These are phyloP conservation scores for Cucurbitaria berberidis DNA, from an alignment of 2,329 filamentous ascomycete species.

Conservation along the genomic window DNA sequence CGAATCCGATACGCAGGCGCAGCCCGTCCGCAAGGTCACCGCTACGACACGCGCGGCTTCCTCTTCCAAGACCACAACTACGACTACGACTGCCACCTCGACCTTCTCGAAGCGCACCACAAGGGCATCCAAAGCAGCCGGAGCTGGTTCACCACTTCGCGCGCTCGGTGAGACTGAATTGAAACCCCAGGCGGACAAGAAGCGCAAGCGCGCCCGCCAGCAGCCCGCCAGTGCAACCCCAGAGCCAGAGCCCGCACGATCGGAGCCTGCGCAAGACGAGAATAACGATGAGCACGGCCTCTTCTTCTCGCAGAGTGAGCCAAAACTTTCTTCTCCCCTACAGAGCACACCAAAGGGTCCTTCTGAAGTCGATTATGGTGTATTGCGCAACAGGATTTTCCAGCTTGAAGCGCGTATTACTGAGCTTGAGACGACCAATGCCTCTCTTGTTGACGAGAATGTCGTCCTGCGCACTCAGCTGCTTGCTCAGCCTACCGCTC, in stretches of 20 bases:
- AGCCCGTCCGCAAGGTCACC: slow-evolving; percentile 10
- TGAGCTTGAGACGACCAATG: slow-evolving; percentile 6
- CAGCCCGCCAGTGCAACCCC: slow-evolving; percentile 12
- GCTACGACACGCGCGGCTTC: slow-evolving; percentile 18
- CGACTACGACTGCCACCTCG: slow-evolving; percentile 12
- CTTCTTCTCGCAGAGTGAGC: slow-evolving; percentile 32
- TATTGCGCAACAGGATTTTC: slow-evolving; percentile 13
- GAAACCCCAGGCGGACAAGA: slow-evolving; percentile 1
- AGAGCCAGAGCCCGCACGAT: slow-evolving; percentile 9
- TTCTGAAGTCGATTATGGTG: slow-evolving; percentile 1
- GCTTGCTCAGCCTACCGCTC: background rate
- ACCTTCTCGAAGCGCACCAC: slow-evolving; percentile 17
- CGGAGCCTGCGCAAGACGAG: slow-evolving; percentile 13
- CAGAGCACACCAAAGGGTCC: slow-evolving; percentile 1
- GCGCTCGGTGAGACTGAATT: slow-evolving; percentile 15
- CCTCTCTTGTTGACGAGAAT: slow-evolving; percentile 6
- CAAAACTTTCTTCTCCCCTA: slow-evolving; percentile 5
- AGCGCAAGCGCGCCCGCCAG: slow-evolving; percentile 13
- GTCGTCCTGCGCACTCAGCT: background rate
- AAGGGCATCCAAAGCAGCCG: slow-evolving; percentile 16
- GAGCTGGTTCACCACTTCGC: slow-evolving; percentile 23
- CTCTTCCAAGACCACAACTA: slow-evolving; percentile 5
- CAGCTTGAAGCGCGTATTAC: slow-evolving; percentile 10
- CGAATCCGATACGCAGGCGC: slow-evolving; percentile 10
- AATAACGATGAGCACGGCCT: slow-evolving; percentile 23